Conservation (phyloP, 768 basidiomycete genomes). For the Auricularia heimuer region DNA sequence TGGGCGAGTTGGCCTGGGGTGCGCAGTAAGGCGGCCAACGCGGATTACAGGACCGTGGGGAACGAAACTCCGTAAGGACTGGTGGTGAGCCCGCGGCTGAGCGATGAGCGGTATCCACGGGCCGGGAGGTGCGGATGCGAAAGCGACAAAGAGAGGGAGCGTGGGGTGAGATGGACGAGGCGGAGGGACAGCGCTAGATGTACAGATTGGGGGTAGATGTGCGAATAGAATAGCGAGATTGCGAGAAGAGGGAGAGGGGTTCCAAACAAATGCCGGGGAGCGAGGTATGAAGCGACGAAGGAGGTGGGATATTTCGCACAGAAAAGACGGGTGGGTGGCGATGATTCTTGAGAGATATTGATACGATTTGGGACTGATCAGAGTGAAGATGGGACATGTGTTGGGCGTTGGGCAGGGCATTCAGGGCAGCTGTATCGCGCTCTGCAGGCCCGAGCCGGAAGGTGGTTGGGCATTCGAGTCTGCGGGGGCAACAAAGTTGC, state of each 20-base stretch:
- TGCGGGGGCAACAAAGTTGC: constrained; percentile 32
- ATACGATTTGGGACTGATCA: not conserved
- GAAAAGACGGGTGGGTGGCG: not conserved
- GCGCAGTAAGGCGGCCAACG: not conserved
- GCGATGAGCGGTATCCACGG: no score
- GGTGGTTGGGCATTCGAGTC: constrained; percentile 26
- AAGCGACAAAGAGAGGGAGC: no score
- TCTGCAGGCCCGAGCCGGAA: constrained; percentile 40
- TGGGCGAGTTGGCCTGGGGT: not conserved
- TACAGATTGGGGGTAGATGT: no score
- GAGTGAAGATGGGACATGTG: not conserved
- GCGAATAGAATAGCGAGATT: no score
- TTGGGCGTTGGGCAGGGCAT: no score
- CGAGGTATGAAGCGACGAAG: no score
- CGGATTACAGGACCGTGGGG: not conserved
- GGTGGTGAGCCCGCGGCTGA: not conserved
- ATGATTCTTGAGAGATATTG: not conserved
- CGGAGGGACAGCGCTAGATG: no score
- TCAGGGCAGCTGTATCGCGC: constrained; percentile 62
- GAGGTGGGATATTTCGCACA: no score
- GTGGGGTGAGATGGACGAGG: no score
- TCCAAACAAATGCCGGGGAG: no score
- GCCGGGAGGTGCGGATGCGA: no score
- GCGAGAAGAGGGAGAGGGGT: no score
- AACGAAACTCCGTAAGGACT: not conserved